phyloP scores from a whole-genome alignment of 176 grass and related monocot genomes.

The Zoysia japonica region DNA sequence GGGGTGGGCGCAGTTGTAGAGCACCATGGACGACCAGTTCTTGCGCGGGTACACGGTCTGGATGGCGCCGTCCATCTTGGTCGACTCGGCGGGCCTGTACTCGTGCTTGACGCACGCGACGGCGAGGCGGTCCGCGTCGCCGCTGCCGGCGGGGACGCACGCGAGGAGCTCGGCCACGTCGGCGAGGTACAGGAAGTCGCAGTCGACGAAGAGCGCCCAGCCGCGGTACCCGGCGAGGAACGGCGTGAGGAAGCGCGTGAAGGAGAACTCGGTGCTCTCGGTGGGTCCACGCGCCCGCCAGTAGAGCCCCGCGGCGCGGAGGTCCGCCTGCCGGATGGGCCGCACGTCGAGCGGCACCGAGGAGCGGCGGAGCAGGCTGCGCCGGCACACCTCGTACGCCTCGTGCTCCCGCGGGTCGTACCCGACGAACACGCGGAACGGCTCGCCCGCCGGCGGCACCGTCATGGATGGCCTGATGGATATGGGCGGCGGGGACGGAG shows the following conservation, averaged over 20 bases:
- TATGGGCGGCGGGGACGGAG: neutral
- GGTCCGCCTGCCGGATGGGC: slow-evolving; percentile 63
- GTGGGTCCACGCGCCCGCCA: slow-evolving; percentile 66
- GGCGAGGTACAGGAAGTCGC: slow-evolving; percentile 75
- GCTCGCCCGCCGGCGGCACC: slow-evolving; percentile 8
- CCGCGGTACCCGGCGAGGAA: slow-evolving; percentile 55
- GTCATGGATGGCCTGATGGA: slow-evolving; percentile 24
- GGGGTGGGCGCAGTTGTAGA: slow-evolving; percentile 86
- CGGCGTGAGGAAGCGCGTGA: slow-evolving; percentile 83
- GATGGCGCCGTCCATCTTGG: slow-evolving; percentile 93
- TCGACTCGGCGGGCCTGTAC: slow-evolving; percentile 67
- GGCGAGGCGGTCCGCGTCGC: slow-evolving; percentile 27
- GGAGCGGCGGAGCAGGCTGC: slow-evolving; percentile 58
- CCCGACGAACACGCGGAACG: slow-evolving; percentile 74
- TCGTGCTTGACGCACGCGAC: slow-evolving; percentile 85
- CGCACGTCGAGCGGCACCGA: slow-evolving; percentile 57
- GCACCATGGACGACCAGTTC: slow-evolving; percentile 98
- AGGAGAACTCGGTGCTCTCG: slow-evolving; percentile 95
- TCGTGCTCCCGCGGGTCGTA: slow-evolving; percentile 78
- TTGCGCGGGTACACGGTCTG: slow-evolving; percentile 89
- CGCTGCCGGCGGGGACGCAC: slow-evolving; percentile 35
- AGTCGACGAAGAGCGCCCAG: slow-evolving; percentile 86
- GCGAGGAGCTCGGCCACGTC: slow-evolving; percentile 57
- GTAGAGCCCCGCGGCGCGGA: slow-evolving; percentile 62
- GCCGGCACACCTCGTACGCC: slow-evolving; percentile 74